Conservation (phyloP, 2,329 filamentous ascomycete genomes). For the Ophiostoma quercus region DNA sequence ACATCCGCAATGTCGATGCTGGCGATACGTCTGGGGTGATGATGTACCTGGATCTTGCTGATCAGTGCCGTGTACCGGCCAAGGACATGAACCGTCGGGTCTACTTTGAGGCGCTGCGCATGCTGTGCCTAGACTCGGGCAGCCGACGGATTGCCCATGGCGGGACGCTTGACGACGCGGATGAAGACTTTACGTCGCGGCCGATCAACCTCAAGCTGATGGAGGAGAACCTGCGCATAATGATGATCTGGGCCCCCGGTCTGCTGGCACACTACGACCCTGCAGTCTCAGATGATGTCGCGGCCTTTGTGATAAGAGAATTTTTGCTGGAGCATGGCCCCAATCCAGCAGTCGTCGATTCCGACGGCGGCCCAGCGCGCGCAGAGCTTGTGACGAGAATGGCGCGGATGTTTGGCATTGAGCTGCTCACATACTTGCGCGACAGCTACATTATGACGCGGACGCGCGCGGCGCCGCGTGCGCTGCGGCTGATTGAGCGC, state of each 20-base stretch:
- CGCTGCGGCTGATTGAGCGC: conserved; percentile 40
- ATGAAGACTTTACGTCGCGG: neutral
- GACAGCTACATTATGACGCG: conserved; percentile 43
- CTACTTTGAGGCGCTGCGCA: conserved; percentile 44
- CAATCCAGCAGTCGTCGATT: conserved; percentile 31
- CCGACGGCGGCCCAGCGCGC: conserved; percentile 33
- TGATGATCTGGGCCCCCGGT: conserved; percentile 48
- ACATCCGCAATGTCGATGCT: conserved; percentile 43
- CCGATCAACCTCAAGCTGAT: conserved; percentile 4
- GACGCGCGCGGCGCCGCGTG: conserved; percentile 40
- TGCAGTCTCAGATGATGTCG: conserved; percentile 40
- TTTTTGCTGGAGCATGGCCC: conserved; percentile 43
- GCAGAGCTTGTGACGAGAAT: conserved; percentile 35
- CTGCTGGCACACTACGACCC: conserved; percentile 46
- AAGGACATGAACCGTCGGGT: conserved; percentile 43
- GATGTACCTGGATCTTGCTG: conserved; percentile 40
- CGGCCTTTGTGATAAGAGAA: conserved; percentile 41
- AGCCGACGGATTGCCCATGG: neutral
- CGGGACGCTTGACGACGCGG: neutral
- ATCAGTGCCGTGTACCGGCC: conserved; percentile 43
- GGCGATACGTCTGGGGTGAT: conserved; percentile 39
- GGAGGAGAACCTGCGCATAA: conserved; percentile 29
- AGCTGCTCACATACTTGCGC: conserved; percentile 44
- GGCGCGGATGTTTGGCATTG: conserved; percentile 40
- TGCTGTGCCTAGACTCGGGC: conserved; percentile 32